These are phyloP conservation scores for Chlorella variabilis DNA, from an alignment of 163 green algal genomes.

Conservation along the genomic window DNA sequence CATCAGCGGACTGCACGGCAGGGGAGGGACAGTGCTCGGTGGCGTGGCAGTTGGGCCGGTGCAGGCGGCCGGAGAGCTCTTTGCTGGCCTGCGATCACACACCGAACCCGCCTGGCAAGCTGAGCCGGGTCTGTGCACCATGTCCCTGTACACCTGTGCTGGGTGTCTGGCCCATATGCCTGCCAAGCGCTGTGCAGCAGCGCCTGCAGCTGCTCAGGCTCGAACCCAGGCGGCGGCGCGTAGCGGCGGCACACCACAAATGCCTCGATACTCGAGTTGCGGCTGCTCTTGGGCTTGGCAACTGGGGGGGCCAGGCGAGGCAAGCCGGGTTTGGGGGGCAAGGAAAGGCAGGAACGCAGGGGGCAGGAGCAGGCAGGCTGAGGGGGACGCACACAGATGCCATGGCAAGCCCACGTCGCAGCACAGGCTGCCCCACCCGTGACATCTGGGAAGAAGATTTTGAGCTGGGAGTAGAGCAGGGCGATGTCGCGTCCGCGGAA, in stretches of 20 bases:
- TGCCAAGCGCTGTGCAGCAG: conserved; percentile 59
- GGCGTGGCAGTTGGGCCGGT: no score
- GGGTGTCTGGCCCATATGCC: background rate
- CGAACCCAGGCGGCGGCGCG: conserved; percentile 72
- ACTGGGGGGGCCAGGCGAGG: conserved; percentile 34
- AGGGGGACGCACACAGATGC: no score
- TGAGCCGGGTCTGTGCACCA: no score
- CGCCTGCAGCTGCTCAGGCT: conserved; percentile 56
- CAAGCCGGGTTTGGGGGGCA: background rate
- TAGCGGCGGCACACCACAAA: conserved; percentile 97
- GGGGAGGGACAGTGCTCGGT: background rate
- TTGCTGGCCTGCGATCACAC: no score
- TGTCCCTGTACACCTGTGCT: conserved; percentile 37
- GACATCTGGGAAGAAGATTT: conserved; percentile 92
- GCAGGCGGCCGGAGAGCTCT: no score
- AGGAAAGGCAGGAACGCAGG: background rate
- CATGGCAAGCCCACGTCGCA: no score
- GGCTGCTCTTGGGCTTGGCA: conserved; percentile 93
- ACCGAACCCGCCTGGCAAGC: no score
- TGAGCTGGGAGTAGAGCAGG: conserved; percentile 93
- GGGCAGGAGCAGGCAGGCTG: background rate
- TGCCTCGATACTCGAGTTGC: conserved; percentile 95
- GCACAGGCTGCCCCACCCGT: conserved; percentile 5
- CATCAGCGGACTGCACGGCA: conserved; percentile 26
- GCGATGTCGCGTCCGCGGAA: conserved; percentile 91